Evolutionary conservation across 129 eudicot genomes (phyloP), one percentile per base, ranked within the genome.

Genomic region (Lactuca saligna): DNA sequence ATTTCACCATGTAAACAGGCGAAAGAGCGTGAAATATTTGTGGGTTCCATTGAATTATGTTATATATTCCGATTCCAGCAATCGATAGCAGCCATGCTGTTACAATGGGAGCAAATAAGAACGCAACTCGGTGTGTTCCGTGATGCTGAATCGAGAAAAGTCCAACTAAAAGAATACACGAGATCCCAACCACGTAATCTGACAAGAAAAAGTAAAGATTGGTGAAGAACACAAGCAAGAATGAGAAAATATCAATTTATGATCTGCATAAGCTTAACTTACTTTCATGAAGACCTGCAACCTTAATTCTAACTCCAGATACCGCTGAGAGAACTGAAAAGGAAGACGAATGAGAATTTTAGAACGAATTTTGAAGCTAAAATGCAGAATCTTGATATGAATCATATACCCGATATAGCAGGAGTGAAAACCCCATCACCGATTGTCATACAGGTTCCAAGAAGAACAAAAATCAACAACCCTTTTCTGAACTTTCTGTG

Each of bases 141-240:
- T 82, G 86, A 75, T 89, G 96, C 61, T 86, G 96, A 41, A 89
- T 79, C 12, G 86, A 80, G 79, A 89, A 89, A 53, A 89, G 73
- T 35, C 73, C 82, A 35, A 89, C 77, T 68, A 89, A 76, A 61
- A 89, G 79, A 17, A 72, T 59, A 55, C 90, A 89, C 3, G 88
- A 77, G 74, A 86, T 75, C 16, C 79, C 70, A 62, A 89, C 81
- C 12, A 77, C 72, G 72, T 73, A 64, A 75, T 80, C 96, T 86
- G 51, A 80, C 12, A 29, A 39, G 37, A 55, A 70, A 56, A 63
- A 29, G 15, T 2, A 25, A 6, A n/a, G 9, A 17, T 34, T 71
- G 35, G 58, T 3, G 50, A 15, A 44, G 14, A 20, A 35, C 12
- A 6, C 31, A 17, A 35, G 3, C n/a, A 9, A 46, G 61, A 42